Base-by-base conservation (phyloP, 1,284 basidiomycete species). In the Ganoderma lingzhi region DNA sequence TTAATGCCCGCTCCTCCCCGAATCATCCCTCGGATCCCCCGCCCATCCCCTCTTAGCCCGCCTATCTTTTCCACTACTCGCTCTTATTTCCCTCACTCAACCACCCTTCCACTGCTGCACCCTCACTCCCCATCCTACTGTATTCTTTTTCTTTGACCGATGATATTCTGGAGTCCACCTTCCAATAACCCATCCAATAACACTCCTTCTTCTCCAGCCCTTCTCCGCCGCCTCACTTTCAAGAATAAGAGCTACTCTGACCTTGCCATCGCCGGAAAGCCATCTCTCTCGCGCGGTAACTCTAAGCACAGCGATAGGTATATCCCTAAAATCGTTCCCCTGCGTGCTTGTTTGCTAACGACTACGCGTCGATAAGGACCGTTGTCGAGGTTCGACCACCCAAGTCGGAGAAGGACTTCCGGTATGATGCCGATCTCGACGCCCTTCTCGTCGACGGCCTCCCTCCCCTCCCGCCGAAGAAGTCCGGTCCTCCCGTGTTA, bases 241-340 rank as follows among this genome's bases (percentile, higher is more conserved):
- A 70, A 65, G 66, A 58, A 51, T 19, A 51, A 65, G 68, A 65
- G 68, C 23, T 68, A 63, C 55, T 66, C 70, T 14, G 70, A 73
- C 70, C 62, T 71, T 28, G 8, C 68, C 51, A 32, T 64, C 58
- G 63, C 48, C 35, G 66, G 41, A 62, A 62, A 63, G 30, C 58
- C 55, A 39, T 35, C 66, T 32, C 60, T 69, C 41, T 69, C 68
- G 39, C 69, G 72, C 6, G 72, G 66, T 6, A 48, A 63, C 62
- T 73, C 72, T 28, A 69, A 64, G 53, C 59, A 67, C 28, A 73
- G 72, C 58, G 65, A 73, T 17, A 67, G 62, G 72, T 73, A 37
- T 19, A 64, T 35, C 12, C 23, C 8, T 9, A 3, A 8, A 30
- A 2, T 28, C n/a, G 14, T 48, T 8, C 14, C 41, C 30, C 4